Base-by-base conservation (phyloP, 2,329 filamentous ascomycete genomes). In the Malbranchea zuffiana region DNA sequence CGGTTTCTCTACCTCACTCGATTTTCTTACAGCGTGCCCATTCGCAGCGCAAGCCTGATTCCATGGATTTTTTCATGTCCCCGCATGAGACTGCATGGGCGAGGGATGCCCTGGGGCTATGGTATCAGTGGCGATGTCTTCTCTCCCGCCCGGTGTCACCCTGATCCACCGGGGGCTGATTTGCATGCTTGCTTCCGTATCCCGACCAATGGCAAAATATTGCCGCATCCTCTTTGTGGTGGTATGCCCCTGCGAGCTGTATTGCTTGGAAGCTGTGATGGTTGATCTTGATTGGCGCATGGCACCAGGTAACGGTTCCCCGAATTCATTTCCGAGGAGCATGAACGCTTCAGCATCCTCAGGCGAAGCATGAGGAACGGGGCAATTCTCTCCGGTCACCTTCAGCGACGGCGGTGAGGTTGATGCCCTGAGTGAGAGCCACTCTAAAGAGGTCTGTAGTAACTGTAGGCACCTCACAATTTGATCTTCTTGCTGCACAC, bases 131-230 rank as follows among this genome's bases (percentile, higher is more conserved):
- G n/a, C n/a, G n/a, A n/a, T n/a, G n/a, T 23, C 18, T 23, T 11
- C 12, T 12, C 31, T 23, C n/a, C 31, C 20, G 6, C 19, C 15
- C 11, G 11, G 15, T 33, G 3, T 13, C 18, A 23, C 18, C 30
- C 3, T 32, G 16, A 1, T 4, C 30, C 16, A 32, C 17, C 30
- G n/a, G 23, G n/a, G 30, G 17, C 30, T 33, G 18, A 15, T 11
- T 24, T 23, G 6, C 5, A 13, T 23, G 18, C 31, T 33, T n/a
- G 19, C 31, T 33, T 15, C 19, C 12, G 12, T 33, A 7, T 21
- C 3, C 16, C 11, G 13, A 15, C 31, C 20, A 33, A 33, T 33
- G 31, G 31, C 31, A 33, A 33, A 33, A n/a, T n/a, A 33, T 33
- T 33, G 16, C 18, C 31, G 4, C 31, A n/a, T n/a, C 12, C 16